Percentiles rank a stretch among this genome's conserved stretches.
phyloP scores from a whole-genome alignment of 495 filamentous ascomycete genomes.

The Talaromyces borbonicus region DNA sequence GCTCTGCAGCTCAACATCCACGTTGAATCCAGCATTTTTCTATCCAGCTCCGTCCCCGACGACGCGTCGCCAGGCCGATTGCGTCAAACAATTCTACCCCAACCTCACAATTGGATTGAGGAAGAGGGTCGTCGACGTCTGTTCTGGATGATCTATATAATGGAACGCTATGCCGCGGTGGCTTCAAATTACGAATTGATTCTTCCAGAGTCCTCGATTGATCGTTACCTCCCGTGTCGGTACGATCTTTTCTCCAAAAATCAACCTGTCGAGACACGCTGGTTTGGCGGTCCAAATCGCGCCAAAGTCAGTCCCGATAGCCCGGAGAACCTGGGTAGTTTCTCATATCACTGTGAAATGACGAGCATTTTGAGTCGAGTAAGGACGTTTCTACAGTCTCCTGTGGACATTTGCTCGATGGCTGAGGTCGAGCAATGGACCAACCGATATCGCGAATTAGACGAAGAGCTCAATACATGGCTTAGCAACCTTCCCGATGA shows the following conservation, averaged over 20 bases:
- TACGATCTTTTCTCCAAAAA: constrained; percentile 66
- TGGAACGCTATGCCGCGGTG: constrained; percentile 67
- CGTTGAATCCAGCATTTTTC: constrained; percentile 54
- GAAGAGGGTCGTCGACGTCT: constrained; percentile 61
- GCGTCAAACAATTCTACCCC: constrained; percentile 58
- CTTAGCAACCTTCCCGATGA: constrained; percentile 59
- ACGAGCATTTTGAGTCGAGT: constrained; percentile 63
- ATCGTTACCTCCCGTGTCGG: constrained; percentile 64
- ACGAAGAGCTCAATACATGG: constrained; percentile 56
- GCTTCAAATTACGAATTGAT: constrained; percentile 69
- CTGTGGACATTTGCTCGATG: constrained; percentile 64
- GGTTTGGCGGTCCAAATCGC: constrained; percentile 44
- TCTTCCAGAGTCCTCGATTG: constrained; percentile 62
- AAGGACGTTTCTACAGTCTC: constrained; percentile 63
- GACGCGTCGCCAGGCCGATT: constrained; percentile 56
- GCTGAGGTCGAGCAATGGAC: constrained; percentile 69
- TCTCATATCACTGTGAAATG: constrained; percentile 67
- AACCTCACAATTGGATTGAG: constrained; percentile 62
- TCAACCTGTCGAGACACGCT: constrained; percentile 58
- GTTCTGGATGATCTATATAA: constrained; percentile 72
- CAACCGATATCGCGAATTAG: constrained; percentile 58
- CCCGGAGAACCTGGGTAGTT: constrained; percentile 62
- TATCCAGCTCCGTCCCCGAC: constrained; percentile 44
- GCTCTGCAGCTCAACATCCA: constrained; percentile 64
- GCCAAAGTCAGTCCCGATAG: constrained; percentile 40